Evolutionary conservation across 345 rosid genomes (phyloP), one percentile per base, ranked within the genome.

Genomic region (Citrus glauca): DNA sequence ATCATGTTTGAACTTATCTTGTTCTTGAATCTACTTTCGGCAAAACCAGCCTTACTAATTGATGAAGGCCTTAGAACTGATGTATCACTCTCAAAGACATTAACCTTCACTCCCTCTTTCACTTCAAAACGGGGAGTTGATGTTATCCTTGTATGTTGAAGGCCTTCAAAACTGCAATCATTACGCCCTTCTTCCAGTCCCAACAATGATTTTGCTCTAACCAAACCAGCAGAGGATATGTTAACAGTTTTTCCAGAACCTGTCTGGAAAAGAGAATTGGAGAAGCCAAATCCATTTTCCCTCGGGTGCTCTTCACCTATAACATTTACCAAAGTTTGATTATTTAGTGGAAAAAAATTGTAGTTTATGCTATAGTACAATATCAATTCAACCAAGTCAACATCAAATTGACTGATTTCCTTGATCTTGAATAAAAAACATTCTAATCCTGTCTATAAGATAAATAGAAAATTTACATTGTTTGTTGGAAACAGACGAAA

Each of bases 161-260:
- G 83, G 65, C 78, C 88, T 80, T 86, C 74, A 69, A 82, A 82
- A 68, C 59, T 30, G 20, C 62, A 64, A 63, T 68, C 35, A 62
- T 77, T 81, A 60, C 62, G 82, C 72, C 84, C 91, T 57, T 84
- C 85, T 57, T 88, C 92, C 81, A 88, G 73, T 55, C 94, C 93
- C 86, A 95, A 73, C 85, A 93, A 78, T 55, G 79, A 82, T 87
- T 86, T 91, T 78, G 98, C 98, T 88, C 87, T 92, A 35, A 82
- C 77, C 70, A 93, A 70, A 73, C 96, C 92, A 55, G 90, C 84
- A 75, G 94, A 87, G 79, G 99, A 91, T 80, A 88, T 74, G 75
- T 77, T 81, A 45, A 93, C 92, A 74, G 69, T 81, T 81, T 91
- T 93, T 67, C 97, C 95, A 27, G 97, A 92, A 45, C 88, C 98